Base-by-base conservation (phyloP, 768 basidiomycete genomes). In the Tulasnella sp. region DNA sequence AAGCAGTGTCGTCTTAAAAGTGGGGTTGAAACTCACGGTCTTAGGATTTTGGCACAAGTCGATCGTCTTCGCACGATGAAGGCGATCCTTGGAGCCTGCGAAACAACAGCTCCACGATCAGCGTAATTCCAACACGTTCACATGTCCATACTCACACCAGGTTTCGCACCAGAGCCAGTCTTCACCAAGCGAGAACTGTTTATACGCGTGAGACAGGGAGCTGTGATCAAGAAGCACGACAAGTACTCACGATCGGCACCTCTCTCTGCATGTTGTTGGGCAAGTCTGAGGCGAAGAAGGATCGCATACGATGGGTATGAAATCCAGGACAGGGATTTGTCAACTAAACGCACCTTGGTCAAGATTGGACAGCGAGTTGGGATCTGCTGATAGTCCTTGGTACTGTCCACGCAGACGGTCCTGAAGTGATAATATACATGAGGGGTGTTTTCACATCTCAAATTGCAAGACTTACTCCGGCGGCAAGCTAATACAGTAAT, bases 131-230 rank as follows among this genome's bases (percentile, higher is more conserved):
- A 9, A 42, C 49, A 22, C 43, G 1, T 30, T 11, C 1, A 46
- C 7, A 8, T 31, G 11, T n/a, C 7, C 25, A 30, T 30, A 75
- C 83, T 61, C 80, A 82, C 96, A 99, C 96, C 96, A 98, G 0
- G 94, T 98, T 76, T 98, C 94, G 69, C 94, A 98, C 89, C 96
- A 99, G 65, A 98, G 73, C 96, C 96, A 99, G 66, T 92, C 87
- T 70, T 92, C 87, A 60, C 81, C 80, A 15, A 98, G 74, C 0
- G 96, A 92, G 71, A 80, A 86, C 90, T 93, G 57, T 27, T 41
- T 63, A 17, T 29, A 29, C 15, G 19, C 17, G 27, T 25, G 17
- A 38, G 12, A n/a, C 15, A 15, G 25, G 45, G 55, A 53, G 2
- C 63, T 58, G 1, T 38, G 15, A 38, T 15, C 7, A 15, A 38